These are phyloP conservation scores for Gossypioides kirkii DNA, from an alignment of 345 rosid species.

Conservation along the genomic window DNA sequence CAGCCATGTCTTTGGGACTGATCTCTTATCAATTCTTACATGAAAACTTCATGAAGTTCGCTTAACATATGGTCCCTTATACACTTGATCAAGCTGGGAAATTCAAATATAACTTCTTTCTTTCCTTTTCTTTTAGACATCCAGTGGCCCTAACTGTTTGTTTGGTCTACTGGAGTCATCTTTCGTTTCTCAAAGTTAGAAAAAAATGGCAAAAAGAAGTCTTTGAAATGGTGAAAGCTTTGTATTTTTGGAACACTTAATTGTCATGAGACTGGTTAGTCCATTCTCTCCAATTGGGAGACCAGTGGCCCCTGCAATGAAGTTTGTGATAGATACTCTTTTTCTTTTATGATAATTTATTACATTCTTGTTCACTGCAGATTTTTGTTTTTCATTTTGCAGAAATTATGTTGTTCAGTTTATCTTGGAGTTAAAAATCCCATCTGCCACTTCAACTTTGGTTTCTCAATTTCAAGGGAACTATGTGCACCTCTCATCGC, in stretches of 20 bases:
- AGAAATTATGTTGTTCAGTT: conserved; percentile 52
- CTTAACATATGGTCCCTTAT: too few species aligned
- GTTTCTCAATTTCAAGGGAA: conserved; percentile 41
- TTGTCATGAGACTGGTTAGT: neutral
- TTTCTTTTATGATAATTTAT: neutral
- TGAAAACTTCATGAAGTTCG: too few species aligned
- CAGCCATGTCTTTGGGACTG: too few species aligned
- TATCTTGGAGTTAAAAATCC: conserved; percentile 34
- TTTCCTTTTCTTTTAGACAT: neutral
- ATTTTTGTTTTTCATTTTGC: conserved; percentile 16
- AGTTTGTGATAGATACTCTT: neutral
- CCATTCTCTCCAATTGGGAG: neutral
- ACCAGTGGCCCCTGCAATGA: neutral
- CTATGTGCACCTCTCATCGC: conserved; percentile 44
- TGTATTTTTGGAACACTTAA: neutral
- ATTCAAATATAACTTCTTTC: neutral
- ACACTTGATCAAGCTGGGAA: neutral
- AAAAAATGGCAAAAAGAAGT: neutral
- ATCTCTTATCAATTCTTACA: too few species aligned
- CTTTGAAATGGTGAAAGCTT: neutral
- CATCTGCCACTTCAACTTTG: conserved; percentile 24
- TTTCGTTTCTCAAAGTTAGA: neutral
- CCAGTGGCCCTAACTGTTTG: neutral
- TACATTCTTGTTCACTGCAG: neutral
- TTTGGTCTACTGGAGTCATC: neutral